A percentile compares a stretch with the other conserved stretches of the same genome.
phyloP scores from a whole-genome alignment of 192 early-diverging fungal species.

The Coemansia sp. region DNA sequence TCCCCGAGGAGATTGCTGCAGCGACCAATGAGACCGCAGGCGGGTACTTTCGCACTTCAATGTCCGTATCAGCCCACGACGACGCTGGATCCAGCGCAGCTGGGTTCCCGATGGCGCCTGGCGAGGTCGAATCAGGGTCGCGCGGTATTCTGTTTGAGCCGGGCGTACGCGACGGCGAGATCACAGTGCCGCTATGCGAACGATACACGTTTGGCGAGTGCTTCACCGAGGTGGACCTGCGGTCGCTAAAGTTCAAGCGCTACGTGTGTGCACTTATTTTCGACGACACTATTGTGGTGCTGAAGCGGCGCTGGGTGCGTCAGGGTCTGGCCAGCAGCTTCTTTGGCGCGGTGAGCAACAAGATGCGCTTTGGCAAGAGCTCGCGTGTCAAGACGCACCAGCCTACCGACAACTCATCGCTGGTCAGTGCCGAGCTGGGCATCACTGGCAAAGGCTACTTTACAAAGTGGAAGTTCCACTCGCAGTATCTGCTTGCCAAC shows the following conservation, averaged over 20 bases:
- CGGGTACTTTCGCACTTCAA: conserved; percentile 42
- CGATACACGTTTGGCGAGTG: conserved; percentile 68
- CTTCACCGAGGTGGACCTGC: conserved; percentile 64
- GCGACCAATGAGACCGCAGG: conserved; percentile 53
- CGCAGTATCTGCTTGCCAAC: conserved; percentile 57
- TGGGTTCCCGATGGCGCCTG: conserved; percentile 56
- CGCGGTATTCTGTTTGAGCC: conserved; percentile 60
- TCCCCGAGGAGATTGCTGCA: conserved; percentile 54
- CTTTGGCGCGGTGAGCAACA: conserved; percentile 57
- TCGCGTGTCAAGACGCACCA: conserved; percentile 33
- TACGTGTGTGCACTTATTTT: conserved; percentile 66
- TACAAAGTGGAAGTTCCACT: conserved; percentile 70
- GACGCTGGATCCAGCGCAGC: conserved; percentile 18
- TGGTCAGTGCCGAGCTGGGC: conserved; percentile 55
- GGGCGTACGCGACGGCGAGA: conserved; percentile 56
- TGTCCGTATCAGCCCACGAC: conserved; percentile 24
- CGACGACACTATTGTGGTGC: conserved; percentile 65
- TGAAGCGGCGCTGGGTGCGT: conserved; percentile 65
- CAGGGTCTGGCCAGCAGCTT: conserved; percentile 55
- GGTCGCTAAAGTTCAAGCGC: conserved; percentile 63
- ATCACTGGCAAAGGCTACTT: conserved; percentile 62
- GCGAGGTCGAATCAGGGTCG: conserved; percentile 61
- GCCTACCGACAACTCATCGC: conserved; percentile 49
- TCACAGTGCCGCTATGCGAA: conserved; percentile 54
- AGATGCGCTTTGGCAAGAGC: conserved; percentile 54